Percentiles rank a stretch among this genome's conserved stretches.
Evolutionary conservation across 257 asterid genomes (phyloP).

Genomic region (Parsonsia alboflavescens): DNA sequence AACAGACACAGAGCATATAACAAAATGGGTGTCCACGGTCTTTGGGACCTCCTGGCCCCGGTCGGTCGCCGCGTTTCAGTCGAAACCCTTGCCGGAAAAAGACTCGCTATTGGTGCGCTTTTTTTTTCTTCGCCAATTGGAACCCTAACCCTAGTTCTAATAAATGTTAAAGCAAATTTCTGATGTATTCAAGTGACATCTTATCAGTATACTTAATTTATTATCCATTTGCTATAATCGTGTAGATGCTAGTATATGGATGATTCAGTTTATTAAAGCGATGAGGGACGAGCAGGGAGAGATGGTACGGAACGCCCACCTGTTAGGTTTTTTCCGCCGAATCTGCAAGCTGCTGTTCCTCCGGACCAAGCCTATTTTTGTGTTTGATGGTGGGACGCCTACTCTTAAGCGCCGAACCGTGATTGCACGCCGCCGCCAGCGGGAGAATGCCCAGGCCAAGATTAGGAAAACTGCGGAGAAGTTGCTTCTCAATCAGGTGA

Average conservation of each 20-base stretch:
- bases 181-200: neutral
- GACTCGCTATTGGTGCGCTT: constrained; percentile 81
- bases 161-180: neutral
- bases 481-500: constrained; percentile 84
- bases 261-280: constrained; percentile 96
- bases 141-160: constrained; percentile 28
- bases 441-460: constrained; percentile 96
- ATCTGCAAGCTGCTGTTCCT: constrained; percentile 90
- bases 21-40: constrained; percentile 89
- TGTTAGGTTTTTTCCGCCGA: constrained; percentile 87
- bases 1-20: neutral
- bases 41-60: constrained; percentile 94
- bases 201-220: neutral
- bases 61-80: constrained; percentile 98
- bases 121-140: neutral
- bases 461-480: constrained; percentile 96
- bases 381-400: constrained; percentile 95
- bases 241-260: constrained; percentile 97
- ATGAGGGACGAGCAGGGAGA: constrained; percentile 98
- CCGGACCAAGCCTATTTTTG: constrained; percentile 85
- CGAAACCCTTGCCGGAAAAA: constrained; percentile 87
- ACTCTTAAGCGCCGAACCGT: constrained; percentile 95
- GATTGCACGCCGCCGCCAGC: constrained; percentile 91
- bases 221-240: constrained; percentile 7
- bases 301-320: constrained; percentile 88